These are phyloP conservation scores for Phialophora chinensis DNA, from an alignment of 2,329 filamentous ascomycete species.

Conservation along the genomic window DNA sequence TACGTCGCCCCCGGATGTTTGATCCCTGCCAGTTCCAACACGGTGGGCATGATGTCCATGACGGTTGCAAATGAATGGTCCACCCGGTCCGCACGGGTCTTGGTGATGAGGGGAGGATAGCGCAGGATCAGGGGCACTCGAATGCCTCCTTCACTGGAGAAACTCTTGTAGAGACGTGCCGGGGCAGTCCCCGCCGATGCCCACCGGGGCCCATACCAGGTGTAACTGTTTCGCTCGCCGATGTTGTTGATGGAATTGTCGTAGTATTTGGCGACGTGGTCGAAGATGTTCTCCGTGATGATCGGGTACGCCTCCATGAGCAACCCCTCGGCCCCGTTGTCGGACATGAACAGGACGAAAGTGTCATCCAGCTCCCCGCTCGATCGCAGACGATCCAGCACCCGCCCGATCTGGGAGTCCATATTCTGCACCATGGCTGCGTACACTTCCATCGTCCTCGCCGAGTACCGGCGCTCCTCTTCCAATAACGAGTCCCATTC, in stretches of 20 bases:
- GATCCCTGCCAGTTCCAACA: background rate
- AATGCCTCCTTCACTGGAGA: conserved; percentile 40
- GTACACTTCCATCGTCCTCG: conserved; percentile 44
- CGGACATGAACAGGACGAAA: conserved; percentile 47
- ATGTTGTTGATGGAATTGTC: conserved; percentile 47
- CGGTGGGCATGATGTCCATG: background rate
- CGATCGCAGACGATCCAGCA: conserved; percentile 41
- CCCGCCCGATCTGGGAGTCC: conserved; percentile 44
- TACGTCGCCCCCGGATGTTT: background rate
- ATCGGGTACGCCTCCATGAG: conserved; percentile 42
- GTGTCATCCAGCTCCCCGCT: conserved; percentile 46
- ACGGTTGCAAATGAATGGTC: background rate
- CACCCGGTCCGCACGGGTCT: background rate
- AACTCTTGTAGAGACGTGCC: conserved; percentile 39
- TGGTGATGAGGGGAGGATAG: conserved; percentile 3
- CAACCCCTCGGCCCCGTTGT: conserved; percentile 47
- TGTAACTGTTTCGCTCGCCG: conserved; percentile 43
- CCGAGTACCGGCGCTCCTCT: conserved; percentile 11
- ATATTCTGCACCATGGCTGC: conserved; percentile 46
- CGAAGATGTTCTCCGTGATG: conserved; percentile 42
- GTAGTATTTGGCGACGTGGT: conserved; percentile 46
- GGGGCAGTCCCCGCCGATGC: conserved; percentile 40
- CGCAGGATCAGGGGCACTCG: conserved; percentile 38
- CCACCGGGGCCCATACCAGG: conserved; percentile 47
- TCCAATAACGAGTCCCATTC: conserved; percentile 11